These are phyloP conservation scores for Graphilbum sp. DNA, from an alignment of 2,329 filamentous ascomycete genomes.

Conservation along the genomic window DNA sequence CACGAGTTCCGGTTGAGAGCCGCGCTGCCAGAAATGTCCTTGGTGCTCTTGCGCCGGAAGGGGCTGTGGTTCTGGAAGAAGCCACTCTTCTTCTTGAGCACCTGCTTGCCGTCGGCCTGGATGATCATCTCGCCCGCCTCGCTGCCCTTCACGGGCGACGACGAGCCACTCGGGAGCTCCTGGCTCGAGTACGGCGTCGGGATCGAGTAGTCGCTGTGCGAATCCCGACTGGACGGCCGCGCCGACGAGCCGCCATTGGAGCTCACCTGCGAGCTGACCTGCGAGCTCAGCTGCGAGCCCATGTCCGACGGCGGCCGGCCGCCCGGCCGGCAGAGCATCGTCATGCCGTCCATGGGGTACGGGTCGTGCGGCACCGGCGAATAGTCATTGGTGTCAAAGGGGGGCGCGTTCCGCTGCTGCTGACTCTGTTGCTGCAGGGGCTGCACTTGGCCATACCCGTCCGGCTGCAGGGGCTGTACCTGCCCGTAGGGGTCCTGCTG, in stretches of 20 bases:
- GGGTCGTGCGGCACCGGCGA: conserved; percentile 73
- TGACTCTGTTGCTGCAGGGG: conserved; percentile 14
- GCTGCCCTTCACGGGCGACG: conserved; percentile 56
- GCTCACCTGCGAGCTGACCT: conserved; percentile 34
- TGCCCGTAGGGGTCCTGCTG: not conserved
- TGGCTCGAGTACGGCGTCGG: conserved; percentile 82
- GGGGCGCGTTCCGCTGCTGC: conserved; percentile 10
- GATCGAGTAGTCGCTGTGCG: conserved; percentile 79
- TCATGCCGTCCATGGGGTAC: conserved; percentile 92
- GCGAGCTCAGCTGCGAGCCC: conserved; percentile 14
- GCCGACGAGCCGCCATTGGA: conserved; percentile 34
- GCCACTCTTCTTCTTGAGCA: conserved; percentile 57
- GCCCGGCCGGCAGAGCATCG: conserved; percentile 70
- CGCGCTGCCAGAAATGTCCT: conserved; percentile 34
- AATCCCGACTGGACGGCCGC: conserved; percentile 71
- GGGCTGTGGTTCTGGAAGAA: conserved; percentile 91
- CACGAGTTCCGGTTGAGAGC: conserved; percentile 40
- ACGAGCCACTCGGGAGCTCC: conserved; percentile 58
- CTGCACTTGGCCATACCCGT: not conserved
- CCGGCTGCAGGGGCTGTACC: conserved; percentile 3
- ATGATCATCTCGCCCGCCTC: conserved; percentile 17
- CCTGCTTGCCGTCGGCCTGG: conserved; percentile 44
- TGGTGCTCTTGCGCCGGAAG: conserved; percentile 83
- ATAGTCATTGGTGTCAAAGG: conserved; percentile 40
- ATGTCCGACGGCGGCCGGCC: conserved; percentile 19